These are phyloP conservation scores for Penicillium taxi DNA, from an alignment of 495 filamentous ascomycete genomes.

Conservation along the genomic window DNA sequence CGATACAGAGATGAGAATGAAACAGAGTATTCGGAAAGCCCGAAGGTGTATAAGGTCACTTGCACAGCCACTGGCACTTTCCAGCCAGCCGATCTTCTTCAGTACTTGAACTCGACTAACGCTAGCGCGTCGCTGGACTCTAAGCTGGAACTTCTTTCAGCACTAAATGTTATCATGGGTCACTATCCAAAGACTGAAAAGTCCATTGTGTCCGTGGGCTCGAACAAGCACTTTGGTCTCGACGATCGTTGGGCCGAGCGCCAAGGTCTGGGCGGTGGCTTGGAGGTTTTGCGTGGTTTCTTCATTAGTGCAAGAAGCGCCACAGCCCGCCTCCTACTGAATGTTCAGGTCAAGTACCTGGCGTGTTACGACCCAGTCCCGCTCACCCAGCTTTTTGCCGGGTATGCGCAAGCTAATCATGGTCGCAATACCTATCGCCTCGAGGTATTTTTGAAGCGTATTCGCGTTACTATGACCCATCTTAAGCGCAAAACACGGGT, in stretches of 20 bases:
- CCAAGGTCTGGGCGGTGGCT: slow-evolving; percentile 28
- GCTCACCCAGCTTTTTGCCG: slow-evolving; percentile 20
- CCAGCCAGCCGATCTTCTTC: slow-evolving; percentile 38
- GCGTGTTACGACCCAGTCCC: slow-evolving; percentile 33
- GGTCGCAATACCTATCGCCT: slow-evolving; percentile 16
- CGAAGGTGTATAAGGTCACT: slow-evolving; percentile 39
- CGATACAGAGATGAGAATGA: slow-evolving; percentile 34
- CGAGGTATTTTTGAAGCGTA: slow-evolving; percentile 38
- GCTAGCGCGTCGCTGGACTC: slow-evolving; percentile 29
- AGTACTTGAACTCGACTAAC: slow-evolving; percentile 46
- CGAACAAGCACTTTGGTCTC: slow-evolving; percentile 37
- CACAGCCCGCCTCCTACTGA: slow-evolving; percentile 55
- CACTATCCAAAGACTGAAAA: slow-evolving; percentile 30
- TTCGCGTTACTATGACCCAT: slow-evolving; percentile 35
- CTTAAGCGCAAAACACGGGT: slow-evolving; percentile 30
- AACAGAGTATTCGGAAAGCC: slow-evolving; percentile 30
- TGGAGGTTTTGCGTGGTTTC: slow-evolving; percentile 54
- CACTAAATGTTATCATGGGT: slow-evolving; percentile 47
- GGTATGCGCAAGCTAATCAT: slow-evolving; percentile 6
- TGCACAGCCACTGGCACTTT: slow-evolving; percentile 30
- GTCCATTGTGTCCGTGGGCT: slow-evolving; percentile 26
- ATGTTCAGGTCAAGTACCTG: slow-evolving; percentile 45
- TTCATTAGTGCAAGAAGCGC: slow-evolving; percentile 60
- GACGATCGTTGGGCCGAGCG: slow-evolving; percentile 18
- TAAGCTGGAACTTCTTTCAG: slow-evolving; percentile 38